These are phyloP conservation scores for Ceratocystis colombiana DNA, from an alignment of 2,329 filamentous ascomycete genomes.

Conservation along the genomic window DNA sequence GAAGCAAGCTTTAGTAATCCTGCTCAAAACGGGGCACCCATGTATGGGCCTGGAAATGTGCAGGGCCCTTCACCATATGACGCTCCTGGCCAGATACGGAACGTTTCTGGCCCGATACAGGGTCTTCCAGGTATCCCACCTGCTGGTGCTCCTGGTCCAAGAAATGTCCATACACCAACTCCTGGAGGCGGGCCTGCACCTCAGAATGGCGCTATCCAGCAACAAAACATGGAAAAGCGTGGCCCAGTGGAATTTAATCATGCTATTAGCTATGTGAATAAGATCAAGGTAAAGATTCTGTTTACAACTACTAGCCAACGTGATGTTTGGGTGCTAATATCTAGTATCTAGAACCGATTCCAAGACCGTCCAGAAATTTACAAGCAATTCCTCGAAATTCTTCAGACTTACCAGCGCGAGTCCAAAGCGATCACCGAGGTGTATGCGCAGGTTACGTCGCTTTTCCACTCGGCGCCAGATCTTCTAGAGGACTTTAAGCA, in stretches of 20 bases:
- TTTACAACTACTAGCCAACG: background rate
- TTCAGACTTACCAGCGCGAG: slow-evolving; percentile 96
- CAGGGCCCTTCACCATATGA: slow-evolving; percentile 29
- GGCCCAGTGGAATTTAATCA: slow-evolving; percentile 98
- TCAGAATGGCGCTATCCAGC: slow-evolving; percentile 50
- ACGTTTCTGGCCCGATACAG: slow-evolving; percentile 25
- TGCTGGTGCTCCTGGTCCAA: slow-evolving; percentile 36
- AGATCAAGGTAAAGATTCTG: slow-evolving; percentile 71
- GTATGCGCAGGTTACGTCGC: slow-evolving; percentile 86
- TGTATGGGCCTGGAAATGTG: slow-evolving; percentile 36
- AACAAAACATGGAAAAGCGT: slow-evolving; percentile 65
- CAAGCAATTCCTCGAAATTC: slow-evolving; percentile 95
- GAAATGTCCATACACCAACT: slow-evolving; percentile 52
- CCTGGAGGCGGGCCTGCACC: slow-evolving; percentile 46
- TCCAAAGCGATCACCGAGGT: slow-evolving; percentile 98
- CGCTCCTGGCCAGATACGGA: slow-evolving; percentile 30
- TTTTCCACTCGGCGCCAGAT: slow-evolving; percentile 90
- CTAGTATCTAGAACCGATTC: slow-evolving; percentile 69
- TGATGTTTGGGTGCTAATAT: background rate
- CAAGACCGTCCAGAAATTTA: slow-evolving; percentile 95
- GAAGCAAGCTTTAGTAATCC: slow-evolving; percentile 53
- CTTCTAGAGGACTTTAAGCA: slow-evolving; percentile 97
- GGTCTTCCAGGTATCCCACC: slow-evolving; percentile 24
- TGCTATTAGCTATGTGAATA: slow-evolving; percentile 98
- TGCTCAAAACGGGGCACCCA: slow-evolving; percentile 40